Evolutionary conservation across 345 rosid genomes (phyloP).

Genomic region (Hibiscus mutabilis): DNA sequence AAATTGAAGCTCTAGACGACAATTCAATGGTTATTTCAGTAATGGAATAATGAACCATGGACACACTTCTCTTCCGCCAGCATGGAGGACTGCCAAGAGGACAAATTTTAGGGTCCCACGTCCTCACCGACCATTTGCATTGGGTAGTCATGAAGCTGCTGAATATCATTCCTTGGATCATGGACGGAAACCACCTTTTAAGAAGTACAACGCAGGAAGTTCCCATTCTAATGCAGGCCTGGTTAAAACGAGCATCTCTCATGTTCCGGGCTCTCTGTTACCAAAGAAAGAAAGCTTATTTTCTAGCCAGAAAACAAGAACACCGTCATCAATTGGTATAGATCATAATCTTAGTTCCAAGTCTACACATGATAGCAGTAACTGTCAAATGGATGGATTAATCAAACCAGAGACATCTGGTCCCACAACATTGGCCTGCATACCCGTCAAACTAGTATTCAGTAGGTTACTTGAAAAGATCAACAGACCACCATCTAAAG

Average conservation of each 20-base stretch:
- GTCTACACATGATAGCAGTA: conserved; percentile 19
- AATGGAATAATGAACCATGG: conserved; percentile 43
- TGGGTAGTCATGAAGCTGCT: conserved; percentile 35
- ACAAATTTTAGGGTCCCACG: conserved; percentile 77
- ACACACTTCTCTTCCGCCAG: conserved; percentile 45
- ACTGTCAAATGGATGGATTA: conserved; percentile 41
- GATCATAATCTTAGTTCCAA: conserved; percentile 35
- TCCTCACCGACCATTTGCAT: conserved; percentile 37
- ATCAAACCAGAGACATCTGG: conserved; percentile 58
- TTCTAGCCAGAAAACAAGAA: conserved; percentile 74
- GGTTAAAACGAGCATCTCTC: conserved; percentile 35
- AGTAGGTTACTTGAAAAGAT: conserved; percentile 99
- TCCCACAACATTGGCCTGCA: conserved; percentile 88
- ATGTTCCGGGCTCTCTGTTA: conserved; percentile 33
- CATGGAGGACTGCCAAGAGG: conserved; percentile 96
- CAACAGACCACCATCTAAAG: conserved; percentile 83
- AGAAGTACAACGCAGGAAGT: conserved; percentile 31
- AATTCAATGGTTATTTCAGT: conserved; percentile 47
- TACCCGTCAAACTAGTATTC: conserved; percentile 90
- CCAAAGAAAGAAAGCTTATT: conserved; percentile 46
- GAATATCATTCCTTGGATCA: conserved; percentile 28
- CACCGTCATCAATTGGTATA: conserved; percentile 68
- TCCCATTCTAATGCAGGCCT: conserved; percentile 35
- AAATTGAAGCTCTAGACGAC: conserved; percentile 62
- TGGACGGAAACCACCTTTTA: conserved; percentile 36